Evolutionary conservation across 345 rosid species (phyloP), one percentile per base, ranked within the genome.

Genomic region (Brassica juncea): DNA sequence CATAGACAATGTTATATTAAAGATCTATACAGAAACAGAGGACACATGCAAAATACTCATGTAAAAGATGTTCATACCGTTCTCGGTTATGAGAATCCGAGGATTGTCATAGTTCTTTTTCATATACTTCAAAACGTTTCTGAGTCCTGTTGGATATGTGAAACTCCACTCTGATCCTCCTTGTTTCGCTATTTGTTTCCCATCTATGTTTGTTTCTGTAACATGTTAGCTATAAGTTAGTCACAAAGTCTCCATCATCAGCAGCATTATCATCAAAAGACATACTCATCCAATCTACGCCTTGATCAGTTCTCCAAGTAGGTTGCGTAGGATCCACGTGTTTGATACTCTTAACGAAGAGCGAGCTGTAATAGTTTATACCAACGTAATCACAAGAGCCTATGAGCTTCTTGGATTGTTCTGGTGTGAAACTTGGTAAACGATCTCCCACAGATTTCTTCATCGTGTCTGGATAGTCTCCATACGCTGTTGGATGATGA

Each of bases 381-480:
- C 90, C 92, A 47, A 90, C 34, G 65, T 85, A 90, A 78, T 90
- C 94, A 0, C 84, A 39, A 2, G 93, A 88, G 2, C 90, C 87
- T 70, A 79, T 86, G 2, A 88, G 70, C 82, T 77, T 47, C 57
- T 76, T 64, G 3, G 90, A 79, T 70, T 92, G 71, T 6, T 78
- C 79, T 79, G 82, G 37, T 1, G 89, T 87, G 69, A 92, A 90
- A 57, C 79, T 86, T 3, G 94, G 93, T 73, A 92, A 66, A 55
- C 92, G 25, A 28, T 77, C 73, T 25, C 94, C 94, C 0, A 86
- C 82, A 0, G 84, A 35, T 8, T 52, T 5, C 72, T 76, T 81
- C 97, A 92, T 88, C 3, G 30, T 80, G 27, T 79, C 70, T 1
- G 93, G 97, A 71, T 92, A 88, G 64, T 92, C 88, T 8, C 97